Evolutionary conservation across 1,284 basidiomycete species (phyloP), one percentile per base, ranked within the genome.

Genomic region (Pyrrhoderma lamaoense): DNA sequence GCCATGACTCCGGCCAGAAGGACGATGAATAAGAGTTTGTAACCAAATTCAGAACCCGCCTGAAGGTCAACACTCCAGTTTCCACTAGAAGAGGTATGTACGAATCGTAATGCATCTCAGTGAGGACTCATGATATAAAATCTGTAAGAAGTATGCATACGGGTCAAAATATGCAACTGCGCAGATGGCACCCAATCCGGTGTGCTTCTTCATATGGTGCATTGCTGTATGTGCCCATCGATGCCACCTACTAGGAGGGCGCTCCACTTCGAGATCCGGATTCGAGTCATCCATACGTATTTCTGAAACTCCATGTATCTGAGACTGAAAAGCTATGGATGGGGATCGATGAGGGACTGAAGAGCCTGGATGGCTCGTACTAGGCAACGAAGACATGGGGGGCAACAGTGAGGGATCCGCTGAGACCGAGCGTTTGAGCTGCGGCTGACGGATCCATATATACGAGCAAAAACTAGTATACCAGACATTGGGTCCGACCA

Each of bases 21-120:
- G 11, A 96, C 83, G 46, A 95, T 76, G 62, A 94, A 93, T 36
- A 96, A 76, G 25, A 95, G 75, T 58, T 82, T 79, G 71, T 93
- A 95, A 0, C 92, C 92, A 63, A 76, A 89, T 55, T 79, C 63
- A 8, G 85, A 82, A 11, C 87, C 88, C 5, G 84, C 85, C 63
- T 82, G 77, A 19, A 87, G 67, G 64, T 87, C 85, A 14, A 86
- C 84, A 5, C 79, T 79, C 85, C 85, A 89, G 61, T 86, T 86
- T 22, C 82, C 83, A 9, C 81, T 83, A 54, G 36, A 49, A 31
- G n/a, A n/a, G n/a, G n/a, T 31, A 31, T 5, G 27, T 31, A 47
- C 40, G 23, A 3, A 40, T 8, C 34, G 36, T 45, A 9, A 21
- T 35, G 44, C n/a, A 34, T 9, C n/a, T n/a, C n/a, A n/a, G n/a